Evolutionary conservation across 225 moss, liverwort and hornwort genomes (phyloP).

Genomic region (Pseudoscleropodium purum): DNA sequence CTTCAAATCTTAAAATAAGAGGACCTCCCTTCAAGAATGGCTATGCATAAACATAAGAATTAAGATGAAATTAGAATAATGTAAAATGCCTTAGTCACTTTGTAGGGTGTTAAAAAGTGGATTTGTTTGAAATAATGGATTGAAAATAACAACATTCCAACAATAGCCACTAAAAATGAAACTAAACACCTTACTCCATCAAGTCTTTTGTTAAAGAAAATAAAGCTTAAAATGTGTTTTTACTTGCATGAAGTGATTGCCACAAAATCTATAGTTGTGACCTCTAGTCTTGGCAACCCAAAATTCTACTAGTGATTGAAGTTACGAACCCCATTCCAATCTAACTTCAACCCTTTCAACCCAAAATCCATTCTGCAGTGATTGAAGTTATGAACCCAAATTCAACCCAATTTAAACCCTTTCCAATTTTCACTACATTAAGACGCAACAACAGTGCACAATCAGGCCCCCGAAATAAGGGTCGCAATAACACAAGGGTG

Average conservation of each 20-base stretch:
- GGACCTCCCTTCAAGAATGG: rapidly evolving
- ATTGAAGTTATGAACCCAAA: no score
- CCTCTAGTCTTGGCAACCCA: not conserved
- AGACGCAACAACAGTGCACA: no score
- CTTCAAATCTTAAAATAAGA: rapidly evolving
- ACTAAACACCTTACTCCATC: not conserved
- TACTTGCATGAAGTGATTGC: not conserved
- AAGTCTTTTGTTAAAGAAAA: not conserved
- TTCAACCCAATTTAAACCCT: not conserved
- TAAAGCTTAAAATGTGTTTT: not conserved
- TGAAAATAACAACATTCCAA: not conserved
- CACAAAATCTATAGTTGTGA: not conserved
- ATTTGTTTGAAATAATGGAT: not conserved
- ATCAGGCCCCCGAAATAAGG: not conserved
- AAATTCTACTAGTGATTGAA: not conserved
- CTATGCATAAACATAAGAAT: not conserved
- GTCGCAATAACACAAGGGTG: rapidly evolving
- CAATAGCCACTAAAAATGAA: not conserved
- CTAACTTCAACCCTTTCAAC: not conserved
- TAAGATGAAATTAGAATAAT: not conserved
- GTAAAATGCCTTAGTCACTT: rapidly evolving
- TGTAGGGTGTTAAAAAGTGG: not conserved
- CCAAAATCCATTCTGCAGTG: no score
- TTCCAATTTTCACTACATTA: not conserved
- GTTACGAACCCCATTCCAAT: not conserved